These are phyloP conservation scores for Ophiobolus disseminans DNA, from an alignment of 2,329 filamentous ascomycete species.

Conservation along the genomic window DNA sequence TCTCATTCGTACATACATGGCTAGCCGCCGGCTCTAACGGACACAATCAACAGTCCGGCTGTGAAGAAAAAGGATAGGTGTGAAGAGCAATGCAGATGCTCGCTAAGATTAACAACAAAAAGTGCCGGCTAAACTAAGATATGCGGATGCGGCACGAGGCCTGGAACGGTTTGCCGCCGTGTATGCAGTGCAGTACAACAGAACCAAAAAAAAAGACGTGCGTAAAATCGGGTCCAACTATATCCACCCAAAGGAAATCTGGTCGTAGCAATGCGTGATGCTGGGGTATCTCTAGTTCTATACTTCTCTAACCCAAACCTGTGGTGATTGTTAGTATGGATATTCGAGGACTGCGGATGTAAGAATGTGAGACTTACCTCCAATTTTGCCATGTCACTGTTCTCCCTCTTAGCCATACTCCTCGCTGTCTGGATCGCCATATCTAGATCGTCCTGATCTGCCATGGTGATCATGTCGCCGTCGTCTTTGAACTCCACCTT, in stretches of 20 bases:
- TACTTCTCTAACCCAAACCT: constrained; percentile 57
- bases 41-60: constrained; percentile 49
- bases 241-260: constrained; percentile 8
- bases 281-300: constrained; percentile 51
- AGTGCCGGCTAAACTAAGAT: constrained; percentile 13
- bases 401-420: constrained; percentile 72
- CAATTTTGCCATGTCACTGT: constrained; percentile 87
- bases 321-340: constrained; percentile 48
- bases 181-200: constrained; percentile 1
- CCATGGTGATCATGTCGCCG: constrained; percentile 96
- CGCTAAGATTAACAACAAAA: constrained; percentile 42
- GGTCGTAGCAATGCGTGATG: constrained; percentile 35
- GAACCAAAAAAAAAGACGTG: constrained; percentile 1
- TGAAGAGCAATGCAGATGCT: constrained; percentile 31
- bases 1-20: constrained; percentile 16
- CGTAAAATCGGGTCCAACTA: not conserved
- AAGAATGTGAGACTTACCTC: constrained; percentile 73
- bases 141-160: constrained; percentile 13
- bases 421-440: constrained; percentile 78
- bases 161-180: constrained; percentile 2
- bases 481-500: constrained; percentile 91
- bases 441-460: constrained; percentile 93
- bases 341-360: not conserved
- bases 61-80: constrained; percentile 32
- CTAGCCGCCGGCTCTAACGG: constrained; percentile 20